Evolutionary conservation across 495 filamentous ascomycete species (phyloP).

Genomic region (Cercophora sp.): DNA sequence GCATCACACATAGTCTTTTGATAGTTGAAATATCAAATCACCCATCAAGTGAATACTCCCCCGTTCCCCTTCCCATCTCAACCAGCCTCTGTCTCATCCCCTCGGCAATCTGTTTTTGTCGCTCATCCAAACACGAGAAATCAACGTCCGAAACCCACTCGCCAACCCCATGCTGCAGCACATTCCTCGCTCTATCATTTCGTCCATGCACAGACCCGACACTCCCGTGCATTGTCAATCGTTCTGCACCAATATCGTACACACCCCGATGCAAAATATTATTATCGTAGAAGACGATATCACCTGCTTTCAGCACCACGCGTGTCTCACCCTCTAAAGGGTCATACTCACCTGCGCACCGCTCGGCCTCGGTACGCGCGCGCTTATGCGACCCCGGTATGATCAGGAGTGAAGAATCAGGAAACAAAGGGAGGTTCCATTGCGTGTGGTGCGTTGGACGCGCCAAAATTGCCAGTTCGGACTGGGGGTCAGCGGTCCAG

Average conservation of each 20-base stretch:
- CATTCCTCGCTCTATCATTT: conserved; percentile 62
- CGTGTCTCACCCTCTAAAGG: conserved; percentile 56
- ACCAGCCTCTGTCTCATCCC: conserved; percentile 52
- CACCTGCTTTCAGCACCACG: conserved; percentile 64
- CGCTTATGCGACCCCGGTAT: conserved; percentile 67
- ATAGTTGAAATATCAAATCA: conserved; percentile 13
- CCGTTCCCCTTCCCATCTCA: conserved; percentile 55
- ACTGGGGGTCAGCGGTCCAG: conserved; percentile 48
- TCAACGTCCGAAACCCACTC: conserved; percentile 62
- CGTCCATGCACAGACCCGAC: conserved; percentile 58
- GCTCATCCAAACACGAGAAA: conserved; percentile 45
- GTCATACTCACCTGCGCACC: conserved; percentile 54
- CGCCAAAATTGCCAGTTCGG: conserved; percentile 36
- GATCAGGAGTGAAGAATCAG: conserved; percentile 63
- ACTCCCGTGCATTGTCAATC: conserved; percentile 79
- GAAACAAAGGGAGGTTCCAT: conserved; percentile 69
- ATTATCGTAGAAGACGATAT: conserved; percentile 81
- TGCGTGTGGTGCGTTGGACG: conserved; percentile 60
- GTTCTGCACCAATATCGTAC: conserved; percentile 57
- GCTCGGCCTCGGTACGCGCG: conserved; percentile 61
- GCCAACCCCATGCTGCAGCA: conserved; percentile 81
- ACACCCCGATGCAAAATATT: conserved; percentile 80
- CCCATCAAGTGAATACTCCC: conserved; percentile 47
- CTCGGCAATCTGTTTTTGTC: conserved; percentile 50
- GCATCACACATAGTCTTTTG: background rate